These are phyloP conservation scores for Trichosanthes cucumerina DNA, from an alignment of 306 rosid species.

Conservation along the genomic window DNA sequence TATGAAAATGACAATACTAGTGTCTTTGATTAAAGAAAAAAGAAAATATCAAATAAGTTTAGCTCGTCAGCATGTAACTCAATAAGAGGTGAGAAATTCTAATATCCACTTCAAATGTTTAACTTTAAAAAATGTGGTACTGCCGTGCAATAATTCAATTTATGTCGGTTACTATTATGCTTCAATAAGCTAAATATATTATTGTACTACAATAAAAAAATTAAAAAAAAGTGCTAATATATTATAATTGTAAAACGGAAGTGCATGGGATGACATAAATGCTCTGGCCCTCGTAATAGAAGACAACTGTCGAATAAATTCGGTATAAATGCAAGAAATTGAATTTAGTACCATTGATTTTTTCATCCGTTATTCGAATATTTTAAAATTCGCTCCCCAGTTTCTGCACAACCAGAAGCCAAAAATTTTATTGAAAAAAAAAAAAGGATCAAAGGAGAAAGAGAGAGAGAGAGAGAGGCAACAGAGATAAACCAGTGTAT, in stretches of 20 bases:
- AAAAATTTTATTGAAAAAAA: too few species aligned
- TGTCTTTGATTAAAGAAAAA: neutral
- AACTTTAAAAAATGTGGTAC: too few species aligned
- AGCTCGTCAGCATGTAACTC: too few species aligned
- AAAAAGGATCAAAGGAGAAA: too few species aligned
- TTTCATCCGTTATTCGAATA: neutral
- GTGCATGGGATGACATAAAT: neutral
- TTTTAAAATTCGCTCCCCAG: neutral
- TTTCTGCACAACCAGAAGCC: too few species aligned
- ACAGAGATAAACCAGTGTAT: too few species aligned
- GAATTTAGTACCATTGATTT: neutral
- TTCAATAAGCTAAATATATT: neutral
- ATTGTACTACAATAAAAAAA: too few species aligned
- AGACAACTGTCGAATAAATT: neutral
- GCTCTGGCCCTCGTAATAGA: neutral
- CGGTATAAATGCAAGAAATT: neutral
- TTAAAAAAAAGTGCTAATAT: too few species aligned
- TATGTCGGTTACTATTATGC: neutral
- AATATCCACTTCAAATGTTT: too few species aligned
- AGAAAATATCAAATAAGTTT: too few species aligned
- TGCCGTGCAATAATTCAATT: neutral
- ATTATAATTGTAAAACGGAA: neutral
- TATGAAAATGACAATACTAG: neutral
- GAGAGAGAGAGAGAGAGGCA: too few species aligned
- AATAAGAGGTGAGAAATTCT: too few species aligned